phyloP scores from a whole-genome alignment of 768 basidiomycete species.

The Thelephora aurantiotincta region DNA sequence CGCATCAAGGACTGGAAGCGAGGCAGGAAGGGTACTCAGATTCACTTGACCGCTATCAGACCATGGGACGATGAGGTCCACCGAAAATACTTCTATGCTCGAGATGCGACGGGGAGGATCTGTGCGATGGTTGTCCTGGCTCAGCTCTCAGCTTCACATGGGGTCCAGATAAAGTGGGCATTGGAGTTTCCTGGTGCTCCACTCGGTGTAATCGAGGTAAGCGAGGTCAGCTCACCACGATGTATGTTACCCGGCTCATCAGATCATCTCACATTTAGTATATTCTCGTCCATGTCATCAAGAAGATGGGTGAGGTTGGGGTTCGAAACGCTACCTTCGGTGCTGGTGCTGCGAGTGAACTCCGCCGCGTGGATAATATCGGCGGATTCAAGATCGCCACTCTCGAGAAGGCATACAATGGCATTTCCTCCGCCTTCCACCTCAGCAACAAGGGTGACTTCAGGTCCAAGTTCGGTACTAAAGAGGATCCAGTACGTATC shows the following conservation, averaged over 20 bases:
- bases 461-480: conserved; percentile 21
- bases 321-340: conserved; percentile 24
- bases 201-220: conserved; percentile 20
- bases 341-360: conserved; percentile 20
- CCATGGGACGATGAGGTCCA: conserved; percentile 26
- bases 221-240: conserved; percentile 1
- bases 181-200: conserved; percentile 29
- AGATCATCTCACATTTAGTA: conserved; percentile 7
- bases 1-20: conserved; percentile 44
- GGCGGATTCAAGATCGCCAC: conserved; percentile 19
- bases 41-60: conserved; percentile 28
- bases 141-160: conserved; percentile 23
- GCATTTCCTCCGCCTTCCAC: conserved; percentile 19
- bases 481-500: conserved; percentile 17
- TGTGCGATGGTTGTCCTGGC: conserved; percentile 26
- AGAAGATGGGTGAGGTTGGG: conserved; percentile 22
- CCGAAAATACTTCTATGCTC: conserved; percentile 26
- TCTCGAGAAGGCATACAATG: conserved; percentile 26
- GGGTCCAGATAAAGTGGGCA: conserved; percentile 32
- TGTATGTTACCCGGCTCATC: neutral
- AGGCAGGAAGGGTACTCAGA: conserved; percentile 39
- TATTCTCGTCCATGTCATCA: conserved; percentile 23
- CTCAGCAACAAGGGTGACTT: conserved; percentile 25
- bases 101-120: conserved; percentile 22
- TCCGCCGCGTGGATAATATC: conserved; percentile 19